A percentile compares a stretch with the other conserved stretches of the same genome.
phyloP scores from a whole-genome alignment of 306 rosid species.

The Lathyrus sativus region DNA sequence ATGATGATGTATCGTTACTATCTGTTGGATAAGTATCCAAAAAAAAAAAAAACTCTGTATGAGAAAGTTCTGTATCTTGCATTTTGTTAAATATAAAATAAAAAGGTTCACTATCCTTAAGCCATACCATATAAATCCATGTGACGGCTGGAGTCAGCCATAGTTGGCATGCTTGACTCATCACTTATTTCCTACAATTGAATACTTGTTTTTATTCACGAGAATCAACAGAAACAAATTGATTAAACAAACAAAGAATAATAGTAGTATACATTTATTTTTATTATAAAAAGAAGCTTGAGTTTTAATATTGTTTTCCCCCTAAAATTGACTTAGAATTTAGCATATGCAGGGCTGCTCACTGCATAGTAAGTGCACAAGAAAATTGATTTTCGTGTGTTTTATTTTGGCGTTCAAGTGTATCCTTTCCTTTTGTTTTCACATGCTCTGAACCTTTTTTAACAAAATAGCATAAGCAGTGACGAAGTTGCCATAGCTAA shows the following conservation, averaged over 20 bases:
- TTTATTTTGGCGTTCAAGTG: neutral
- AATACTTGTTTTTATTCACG: no score
- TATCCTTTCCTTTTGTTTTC: neutral
- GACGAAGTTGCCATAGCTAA: slow-evolving; percentile 5
- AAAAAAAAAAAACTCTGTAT: no score
- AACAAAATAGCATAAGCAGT: slow-evolving; percentile 31
- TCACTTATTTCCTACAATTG: neutral
- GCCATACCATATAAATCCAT: neutral
- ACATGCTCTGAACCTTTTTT: slow-evolving; percentile 26
- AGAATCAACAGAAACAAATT: no score
- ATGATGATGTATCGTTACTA: no score
- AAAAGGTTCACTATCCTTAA: no score
- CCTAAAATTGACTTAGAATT: neutral
- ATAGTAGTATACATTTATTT: no score
- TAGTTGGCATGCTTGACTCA: slow-evolving; percentile 33
- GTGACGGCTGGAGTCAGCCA: slow-evolving; percentile 19
- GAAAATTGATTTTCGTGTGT: neutral
- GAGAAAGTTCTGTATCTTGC: no score
- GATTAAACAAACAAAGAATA: neutral
- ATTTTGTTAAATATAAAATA: no score
- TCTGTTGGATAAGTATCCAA: no score
- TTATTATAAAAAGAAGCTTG: neutral
- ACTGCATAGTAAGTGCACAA: slow-evolving; percentile 15
- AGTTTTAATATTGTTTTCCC: neutral
- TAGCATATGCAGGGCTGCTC: slow-evolving; percentile 19